These are phyloP conservation scores for Arthrobotrys musiformis DNA, from an alignment of 2,329 filamentous ascomycete genomes.

Conservation along the genomic window DNA sequence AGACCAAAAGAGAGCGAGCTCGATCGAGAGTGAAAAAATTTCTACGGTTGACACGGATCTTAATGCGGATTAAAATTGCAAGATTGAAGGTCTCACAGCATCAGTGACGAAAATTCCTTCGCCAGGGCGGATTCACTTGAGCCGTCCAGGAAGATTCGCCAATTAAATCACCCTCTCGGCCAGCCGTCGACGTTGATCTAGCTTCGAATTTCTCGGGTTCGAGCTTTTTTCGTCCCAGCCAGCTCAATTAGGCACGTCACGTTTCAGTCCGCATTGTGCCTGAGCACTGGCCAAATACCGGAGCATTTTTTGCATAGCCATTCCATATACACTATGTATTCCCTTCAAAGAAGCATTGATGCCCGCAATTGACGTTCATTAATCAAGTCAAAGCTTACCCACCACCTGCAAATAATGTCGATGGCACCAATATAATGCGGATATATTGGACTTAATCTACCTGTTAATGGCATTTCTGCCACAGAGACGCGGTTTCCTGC, in stretches of 20 bases:
- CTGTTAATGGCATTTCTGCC: conserved; percentile 22
- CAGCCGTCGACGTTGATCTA: not conserved
- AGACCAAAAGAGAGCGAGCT: not conserved
- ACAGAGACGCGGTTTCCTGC: not conserved
- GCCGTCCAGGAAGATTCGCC: not conserved
- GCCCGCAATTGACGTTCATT: conserved; percentile 16
- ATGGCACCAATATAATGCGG: not conserved
- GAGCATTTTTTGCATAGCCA: conserved; percentile 39
- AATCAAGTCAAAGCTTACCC: conserved; percentile 20
- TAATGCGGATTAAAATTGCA: not conserved
- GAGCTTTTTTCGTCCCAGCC: not conserved
- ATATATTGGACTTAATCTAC: not conserved
- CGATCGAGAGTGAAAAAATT: not conserved
- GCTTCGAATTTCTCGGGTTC: not conserved
- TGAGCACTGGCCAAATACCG: conserved; percentile 36
- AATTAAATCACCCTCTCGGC: not conserved
- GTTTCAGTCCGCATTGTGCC: conserved; percentile 53
- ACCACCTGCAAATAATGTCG: conserved; percentile 4
- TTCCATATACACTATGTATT: conserved; percentile 7
- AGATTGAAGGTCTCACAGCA: conserved; percentile 3
- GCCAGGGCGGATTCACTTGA: conserved; percentile 15
- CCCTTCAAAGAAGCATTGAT: conserved; percentile 11
- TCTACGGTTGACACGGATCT: not conserved
- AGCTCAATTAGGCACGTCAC: conserved; percentile 28
- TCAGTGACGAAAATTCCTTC: not conserved